Evolutionary conservation across 2,329 filamentous ascomycete genomes (phyloP), one percentile per base, ranked within the genome.

Genomic region (Neonectria sp.): DNA sequence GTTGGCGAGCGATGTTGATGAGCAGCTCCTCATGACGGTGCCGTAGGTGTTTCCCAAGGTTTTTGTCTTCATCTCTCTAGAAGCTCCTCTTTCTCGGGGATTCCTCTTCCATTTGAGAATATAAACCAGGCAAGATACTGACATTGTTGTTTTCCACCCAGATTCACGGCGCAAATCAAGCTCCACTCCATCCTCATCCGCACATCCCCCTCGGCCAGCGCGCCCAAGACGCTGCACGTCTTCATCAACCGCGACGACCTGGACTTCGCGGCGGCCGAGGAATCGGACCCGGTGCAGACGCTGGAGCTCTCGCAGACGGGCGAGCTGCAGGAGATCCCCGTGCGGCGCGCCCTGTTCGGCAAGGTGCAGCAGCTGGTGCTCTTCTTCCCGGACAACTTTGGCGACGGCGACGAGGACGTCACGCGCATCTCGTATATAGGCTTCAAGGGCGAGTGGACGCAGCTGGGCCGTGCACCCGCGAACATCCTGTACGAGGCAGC

Each of bases 381-480:
- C 56, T 98, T 98, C 84, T 93, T 98, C 75, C 92, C 93, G 75
- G 94, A 98, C 79, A 99, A 98, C 78, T 97, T 95, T 81, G 88
- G 90, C 73, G 88, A 90, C 55, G 94, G 90, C 0, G 93, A 94
- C 15, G 93, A 95, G 77, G 93, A 97, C 62, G 90, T 92, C 62
- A 95, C 93, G 51, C 87, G 90, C 55, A 80, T 98, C 2, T 91
- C 86, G 68, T 99, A 98, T 82, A 71, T 98, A 63, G 96, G 93
- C 1, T 98, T 99, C 85, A 95, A 94, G 82, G 96, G 96, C 27
- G 94, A 97, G 82, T 98, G 94, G 87, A 96, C 96, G 89, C 90
- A 91, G 79, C 82, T 97, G 76, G 96, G 92, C 25, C 77, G 77
- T 68, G 83, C 79, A 78, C 95, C 96, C 1, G 85, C 92, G 7